These are phyloP conservation scores for Penicillium rolfsii DNA, from an alignment of 2,329 filamentous ascomycete genomes.

Conservation along the genomic window DNA sequence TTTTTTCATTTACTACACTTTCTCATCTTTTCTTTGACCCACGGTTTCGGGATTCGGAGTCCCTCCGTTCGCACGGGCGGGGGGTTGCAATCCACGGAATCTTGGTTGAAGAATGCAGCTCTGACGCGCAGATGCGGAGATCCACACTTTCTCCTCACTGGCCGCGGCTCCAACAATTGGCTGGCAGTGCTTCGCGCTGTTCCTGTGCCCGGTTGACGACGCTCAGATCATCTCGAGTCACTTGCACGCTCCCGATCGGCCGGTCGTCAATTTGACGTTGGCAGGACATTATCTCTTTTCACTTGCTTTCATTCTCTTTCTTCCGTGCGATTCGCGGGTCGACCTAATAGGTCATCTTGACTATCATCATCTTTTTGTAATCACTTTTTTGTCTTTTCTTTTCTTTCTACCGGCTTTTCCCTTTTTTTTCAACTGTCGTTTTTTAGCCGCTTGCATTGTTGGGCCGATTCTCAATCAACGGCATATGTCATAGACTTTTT, in stretches of 20 bases:
- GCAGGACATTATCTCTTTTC: not conserved
- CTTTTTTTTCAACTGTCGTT: slow-evolving; percentile 20
- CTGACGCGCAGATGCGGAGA: slow-evolving; percentile 29
- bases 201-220: slow-evolving; percentile 5
- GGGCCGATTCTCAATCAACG: slow-evolving; percentile 35
- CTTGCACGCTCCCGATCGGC: slow-evolving; percentile 4
- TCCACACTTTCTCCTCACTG: slow-evolving; percentile 7
- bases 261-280: slow-evolving; percentile 15
- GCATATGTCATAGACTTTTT: slow-evolving; percentile 43
- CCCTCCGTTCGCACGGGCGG: slow-evolving; percentile 8
- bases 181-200: slow-evolving; percentile 8
- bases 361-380: slow-evolving; percentile 21
- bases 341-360: slow-evolving; percentile 18
- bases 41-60: not conserved
- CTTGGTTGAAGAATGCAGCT: slow-evolving; percentile 2
- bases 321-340: slow-evolving; percentile 20
- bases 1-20: slow-evolving; percentile 15
- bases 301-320: slow-evolving; percentile 5
- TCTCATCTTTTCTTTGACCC: slow-evolving; percentile 9
- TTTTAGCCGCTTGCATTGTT: slow-evolving; percentile 26
- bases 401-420: slow-evolving; percentile 11
- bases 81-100: slow-evolving; percentile 10
- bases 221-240: slow-evolving; percentile 12
- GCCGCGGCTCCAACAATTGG: slow-evolving; percentile 20
- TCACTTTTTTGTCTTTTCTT: slow-evolving; percentile 14